These are phyloP conservation scores for Dimargaris verticillata DNA, from an alignment of 192 early-diverging fungal species.

Conservation along the genomic window DNA sequence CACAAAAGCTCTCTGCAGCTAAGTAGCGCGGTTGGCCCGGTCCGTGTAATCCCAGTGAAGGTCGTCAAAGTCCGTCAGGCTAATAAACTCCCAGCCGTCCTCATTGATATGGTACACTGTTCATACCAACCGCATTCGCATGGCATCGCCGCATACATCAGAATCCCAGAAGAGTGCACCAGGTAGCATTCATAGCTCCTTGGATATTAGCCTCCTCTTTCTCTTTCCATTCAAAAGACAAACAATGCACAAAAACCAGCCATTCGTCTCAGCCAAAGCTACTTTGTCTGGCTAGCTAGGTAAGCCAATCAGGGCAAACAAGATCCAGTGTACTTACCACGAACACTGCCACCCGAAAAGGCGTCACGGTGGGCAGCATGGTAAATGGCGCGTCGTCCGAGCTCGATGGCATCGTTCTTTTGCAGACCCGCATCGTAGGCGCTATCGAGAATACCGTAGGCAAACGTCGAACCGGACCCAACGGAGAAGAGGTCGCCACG, in stretches of 20 bases:
- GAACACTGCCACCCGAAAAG: conserved; percentile 74
- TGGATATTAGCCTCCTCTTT: too few relatives aligned
- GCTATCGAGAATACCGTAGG: conserved; percentile 91
- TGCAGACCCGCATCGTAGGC: conserved; percentile 71
- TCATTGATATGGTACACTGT: conserved; percentile 86
- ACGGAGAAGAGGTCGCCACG: conserved; percentile 86
- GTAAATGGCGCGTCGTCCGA: conserved; percentile 82
- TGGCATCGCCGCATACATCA: too few relatives aligned
- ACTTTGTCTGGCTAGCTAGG: too few relatives aligned
- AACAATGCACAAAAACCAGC: too few relatives aligned
- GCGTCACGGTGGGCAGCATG: conserved; percentile 93
- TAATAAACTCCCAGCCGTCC: conserved; percentile 75
- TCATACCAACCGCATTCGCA: too few relatives aligned
- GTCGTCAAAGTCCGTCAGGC: conserved; percentile 65
- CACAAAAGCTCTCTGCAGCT: too few relatives aligned
- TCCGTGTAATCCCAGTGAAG: conserved; percentile 55
- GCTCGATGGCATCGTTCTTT: conserved; percentile 71
- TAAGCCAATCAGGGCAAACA: too few relatives aligned
- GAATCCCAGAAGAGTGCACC: too few relatives aligned
- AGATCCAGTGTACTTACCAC: conserved; percentile 26
- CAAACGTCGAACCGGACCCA: conserved; percentile 96
- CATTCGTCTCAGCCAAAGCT: too few relatives aligned
- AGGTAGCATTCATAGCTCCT: too few relatives aligned
- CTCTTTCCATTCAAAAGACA: too few relatives aligned
- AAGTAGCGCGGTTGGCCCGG: not conserved